phyloP scores from a whole-genome alignment of 441 rosid genomes.

The Bocquillonia castaneifolia region DNA sequence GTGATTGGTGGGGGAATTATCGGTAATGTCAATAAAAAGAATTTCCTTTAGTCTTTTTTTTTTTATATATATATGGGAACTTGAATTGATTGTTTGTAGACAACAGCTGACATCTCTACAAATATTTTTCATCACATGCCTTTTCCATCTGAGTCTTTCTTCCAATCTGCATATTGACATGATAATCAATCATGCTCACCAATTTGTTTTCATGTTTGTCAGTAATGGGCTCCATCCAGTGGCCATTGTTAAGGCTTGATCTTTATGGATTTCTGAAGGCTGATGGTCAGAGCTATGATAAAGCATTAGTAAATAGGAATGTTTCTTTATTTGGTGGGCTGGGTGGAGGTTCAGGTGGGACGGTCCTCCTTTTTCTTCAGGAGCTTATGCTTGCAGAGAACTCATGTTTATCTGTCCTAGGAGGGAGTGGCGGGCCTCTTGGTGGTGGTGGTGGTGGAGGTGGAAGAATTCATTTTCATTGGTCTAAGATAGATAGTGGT shows the following conservation, averaged over 20 bases:
- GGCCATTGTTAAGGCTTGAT: conserved; percentile 76
- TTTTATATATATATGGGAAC: not conserved
- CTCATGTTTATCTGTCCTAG: conserved; percentile 67
- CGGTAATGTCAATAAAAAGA: conserved; percentile 40
- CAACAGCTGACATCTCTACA: not conserved
- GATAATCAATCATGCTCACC: conserved; percentile 10
- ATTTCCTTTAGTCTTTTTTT: not conserved
- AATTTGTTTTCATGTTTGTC: conserved; percentile 28
- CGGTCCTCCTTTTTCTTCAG: conserved; percentile 92
- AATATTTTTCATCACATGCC: not conserved
- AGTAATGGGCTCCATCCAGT: conserved; percentile 89
- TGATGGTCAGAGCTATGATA: conserved; percentile 78
- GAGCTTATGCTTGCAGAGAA: conserved; percentile 59
- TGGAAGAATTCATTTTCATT: conserved; percentile 98
- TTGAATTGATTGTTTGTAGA: conserved; percentile 12
- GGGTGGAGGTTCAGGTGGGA: conserved; percentile 99
- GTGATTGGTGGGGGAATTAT: conserved; percentile 95
- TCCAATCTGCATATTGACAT: conserved; percentile 3
- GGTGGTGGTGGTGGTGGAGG: conserved; percentile 99
- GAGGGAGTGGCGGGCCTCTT: conserved; percentile 80
- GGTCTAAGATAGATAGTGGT: conserved; percentile 76
- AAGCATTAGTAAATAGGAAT: conserved; percentile 38
- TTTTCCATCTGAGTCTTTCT: conserved; percentile 6
- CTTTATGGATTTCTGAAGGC: conserved; percentile 74
- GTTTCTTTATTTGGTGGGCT: conserved; percentile 72